Percentiles rank a stretch among this genome's conserved stretches.
These are phyloP conservation scores for Trametes polyzona DNA, from an alignment of 1,284 basidiomycete species.

Conservation along the genomic window DNA sequence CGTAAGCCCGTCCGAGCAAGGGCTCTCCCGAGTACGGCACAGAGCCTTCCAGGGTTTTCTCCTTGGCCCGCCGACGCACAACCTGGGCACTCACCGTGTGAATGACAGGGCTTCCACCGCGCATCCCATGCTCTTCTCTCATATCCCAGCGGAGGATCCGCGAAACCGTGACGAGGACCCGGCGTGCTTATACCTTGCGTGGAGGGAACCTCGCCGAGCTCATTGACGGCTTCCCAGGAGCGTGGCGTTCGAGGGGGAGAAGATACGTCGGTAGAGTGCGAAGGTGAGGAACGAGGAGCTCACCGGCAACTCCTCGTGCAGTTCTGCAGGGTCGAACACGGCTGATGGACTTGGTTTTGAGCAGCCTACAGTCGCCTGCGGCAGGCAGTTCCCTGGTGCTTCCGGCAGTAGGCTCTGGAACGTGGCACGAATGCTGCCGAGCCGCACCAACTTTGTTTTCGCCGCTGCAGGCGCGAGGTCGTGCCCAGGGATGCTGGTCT, in stretches of 20 bases:
- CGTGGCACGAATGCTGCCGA: not conserved
- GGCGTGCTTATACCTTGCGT: not conserved
- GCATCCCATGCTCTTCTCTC: not conserved
- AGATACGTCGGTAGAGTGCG: not conserved
- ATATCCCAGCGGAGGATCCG: not conserved
- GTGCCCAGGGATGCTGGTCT: no score
- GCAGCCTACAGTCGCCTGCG: not conserved
- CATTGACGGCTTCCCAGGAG: not conserved
- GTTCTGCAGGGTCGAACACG: not conserved
- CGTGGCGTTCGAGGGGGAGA: not conserved
- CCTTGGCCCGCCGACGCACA: not conserved
- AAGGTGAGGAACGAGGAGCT: not conserved
- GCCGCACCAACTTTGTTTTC: not conserved
- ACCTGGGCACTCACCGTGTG: conserved; percentile 2
- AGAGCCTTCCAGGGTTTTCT: not conserved
- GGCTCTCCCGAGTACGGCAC: conserved; percentile 1
- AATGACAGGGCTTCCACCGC: not conserved
- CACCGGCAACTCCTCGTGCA: not conserved
- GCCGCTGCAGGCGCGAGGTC: not conserved
- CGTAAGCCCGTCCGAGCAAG: not conserved
- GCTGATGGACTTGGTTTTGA: not conserved
- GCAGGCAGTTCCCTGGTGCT: not conserved
- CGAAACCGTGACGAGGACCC: not conserved
- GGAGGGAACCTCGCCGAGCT: no score
- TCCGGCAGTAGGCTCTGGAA: not conserved